Base-by-base conservation (phyloP, 1,284 basidiomycete genomes). In the Boletus semigastroideus region DNA sequence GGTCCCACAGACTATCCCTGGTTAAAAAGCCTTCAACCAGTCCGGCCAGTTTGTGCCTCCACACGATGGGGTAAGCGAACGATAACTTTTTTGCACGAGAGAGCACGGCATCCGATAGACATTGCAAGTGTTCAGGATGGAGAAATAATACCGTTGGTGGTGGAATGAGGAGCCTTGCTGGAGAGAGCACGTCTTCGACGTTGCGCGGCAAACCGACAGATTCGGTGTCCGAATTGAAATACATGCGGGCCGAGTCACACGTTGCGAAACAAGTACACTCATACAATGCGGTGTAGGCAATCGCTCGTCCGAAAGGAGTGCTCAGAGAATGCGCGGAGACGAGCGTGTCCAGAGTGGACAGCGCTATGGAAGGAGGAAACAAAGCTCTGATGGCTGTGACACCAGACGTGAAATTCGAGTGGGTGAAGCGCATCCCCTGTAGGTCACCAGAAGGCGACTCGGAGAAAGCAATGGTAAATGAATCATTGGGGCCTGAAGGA, bases 1-100 rank as follows among this genome's bases (percentile, higher is more conserved):
- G 78, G 63, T 92, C 89, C 88, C 89, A 92, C 16, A 90, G 69
- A 55, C 86, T 86, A 49, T 89, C 84, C 61, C 83, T 87, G 14
- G 80, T 86, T 37, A 89, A 59, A 59, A 82, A 89, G 10, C 90
- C 89, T 57, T 89, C 84, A 1, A 72, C 64, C 8, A 90, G 66
- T 11, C 76, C 80, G 1, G 83, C 76, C 20, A 83, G 56, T 64
- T 92, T 92, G 69, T 92, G 90, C 28, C 86, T 77, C 80, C 83
- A 84, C 2, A 82, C 87, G 40, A 90, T 64, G 7, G 78, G 68
- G 61, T 77, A 82, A 28, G 83, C 60, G 8, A 85, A 53, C 49
- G 74, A 74, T 0, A 76, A 76, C 50, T 73, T 76, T 49, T 79
- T 76, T 1, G 87, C 84, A 45, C 76, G 72, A 36, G 73, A 67